Evolutionary conservation across 2,329 filamentous ascomycete genomes (phyloP).

Genomic region (Trichoderma sp.): DNA sequence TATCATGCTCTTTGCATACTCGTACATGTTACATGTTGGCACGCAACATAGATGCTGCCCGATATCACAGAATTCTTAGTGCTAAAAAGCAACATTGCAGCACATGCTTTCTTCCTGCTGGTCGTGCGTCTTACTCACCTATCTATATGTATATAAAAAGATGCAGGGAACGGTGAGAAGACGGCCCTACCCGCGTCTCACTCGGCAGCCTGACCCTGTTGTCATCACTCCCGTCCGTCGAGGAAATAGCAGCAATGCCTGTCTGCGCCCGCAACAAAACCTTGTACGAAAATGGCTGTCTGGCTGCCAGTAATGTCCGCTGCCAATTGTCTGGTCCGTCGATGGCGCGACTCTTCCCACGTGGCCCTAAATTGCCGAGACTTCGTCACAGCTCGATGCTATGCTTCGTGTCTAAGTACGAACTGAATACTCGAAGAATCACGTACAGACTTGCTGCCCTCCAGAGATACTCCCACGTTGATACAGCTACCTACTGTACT

Average conservation of each 20-base stretch:
- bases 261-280: neutral
- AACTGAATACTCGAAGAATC: neutral
- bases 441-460: neutral
- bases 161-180: constrained; percentile 1
- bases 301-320: neutral
- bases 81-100: neutral
- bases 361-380: constrained; percentile 5
- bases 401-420: neutral
- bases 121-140: neutral
- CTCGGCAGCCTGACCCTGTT: constrained; percentile 5
- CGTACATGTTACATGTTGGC: neutral
- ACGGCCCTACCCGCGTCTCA: constrained; percentile 9
- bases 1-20: neutral
- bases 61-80: neutral
- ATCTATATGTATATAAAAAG: neutral
- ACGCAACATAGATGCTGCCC: neutral
- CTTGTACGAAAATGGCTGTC: neutral
- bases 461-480: neutral
- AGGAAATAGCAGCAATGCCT: neutral
- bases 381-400: neutral
- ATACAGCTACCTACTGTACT: neutral
- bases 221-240: neutral
- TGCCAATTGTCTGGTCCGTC: neutral
- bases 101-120: neutral
- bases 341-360: constrained; percentile 11